Evolutionary conservation across 75 land plant genomes (phyloP).

Genomic region (Pseudotsuga menziesii): DNA sequence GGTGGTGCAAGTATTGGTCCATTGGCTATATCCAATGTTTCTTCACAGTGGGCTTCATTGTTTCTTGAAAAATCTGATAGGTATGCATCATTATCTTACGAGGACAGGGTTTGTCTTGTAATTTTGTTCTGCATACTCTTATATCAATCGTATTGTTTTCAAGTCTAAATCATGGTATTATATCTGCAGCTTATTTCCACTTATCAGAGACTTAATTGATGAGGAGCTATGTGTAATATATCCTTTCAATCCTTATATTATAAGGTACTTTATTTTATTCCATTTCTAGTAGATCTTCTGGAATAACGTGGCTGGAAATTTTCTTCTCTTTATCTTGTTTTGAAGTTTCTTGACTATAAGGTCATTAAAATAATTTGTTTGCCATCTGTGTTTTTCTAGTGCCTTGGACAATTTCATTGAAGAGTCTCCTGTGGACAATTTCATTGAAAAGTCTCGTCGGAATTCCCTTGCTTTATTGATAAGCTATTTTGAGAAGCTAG

Average conservation of each 20-base stretch:
- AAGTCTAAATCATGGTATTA: neutral
- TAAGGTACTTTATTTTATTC: neutral
- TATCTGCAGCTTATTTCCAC: neutral
- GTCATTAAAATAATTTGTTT: slow-evolving; percentile 10
- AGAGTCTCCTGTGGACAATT: slow-evolving; percentile 30
- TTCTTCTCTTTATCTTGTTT: no score
- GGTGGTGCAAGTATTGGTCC: slow-evolving; percentile 1
- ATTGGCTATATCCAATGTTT: neutral
- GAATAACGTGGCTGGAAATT: neutral
- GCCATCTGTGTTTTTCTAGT: slow-evolving; percentile 38
- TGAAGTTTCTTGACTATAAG: neutral
- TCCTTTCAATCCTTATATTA: slow-evolving; percentile 9
- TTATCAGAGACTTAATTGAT: neutral
- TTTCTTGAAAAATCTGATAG: neutral
- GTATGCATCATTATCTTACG: neutral
- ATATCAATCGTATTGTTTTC: neutral
- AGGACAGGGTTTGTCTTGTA: slow-evolving; percentile 1
- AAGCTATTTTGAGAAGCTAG: slow-evolving; percentile 45
- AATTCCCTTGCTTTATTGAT: slow-evolving; percentile 52
- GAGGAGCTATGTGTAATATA: neutral
- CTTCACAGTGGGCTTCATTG: slow-evolving; percentile 1
- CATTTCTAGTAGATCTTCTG: neutral
- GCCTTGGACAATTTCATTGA: slow-evolving; percentile 41
- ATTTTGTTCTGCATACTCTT: neutral
- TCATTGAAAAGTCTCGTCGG: slow-evolving; percentile 29